Base-by-base conservation (phyloP, 805 yeast species). In the Torulaspora quercuum region DNA sequence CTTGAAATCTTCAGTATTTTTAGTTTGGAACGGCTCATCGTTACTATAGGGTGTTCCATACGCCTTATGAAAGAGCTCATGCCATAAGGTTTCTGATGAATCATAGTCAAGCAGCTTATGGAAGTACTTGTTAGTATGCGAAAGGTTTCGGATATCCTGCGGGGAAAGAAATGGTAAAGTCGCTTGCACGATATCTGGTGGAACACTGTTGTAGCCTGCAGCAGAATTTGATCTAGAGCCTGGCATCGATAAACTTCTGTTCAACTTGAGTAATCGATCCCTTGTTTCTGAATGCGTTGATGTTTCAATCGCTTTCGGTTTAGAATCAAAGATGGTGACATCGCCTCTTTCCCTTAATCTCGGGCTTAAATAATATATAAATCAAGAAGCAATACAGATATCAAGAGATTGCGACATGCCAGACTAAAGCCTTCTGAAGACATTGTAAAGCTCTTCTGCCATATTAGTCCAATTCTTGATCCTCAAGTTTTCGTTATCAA, bases 401-500 rank as follows among this genome's bases (percentile, higher is more conserved):
- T n/a, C n/a, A n/a, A n/a, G n/a, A n/a, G n/a, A n/a, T n/a, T n/a
- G n/a, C n/a, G n/a, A n/a, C n/a, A n/a, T n/a, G n/a, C n/a, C n/a
- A n/a, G n/a, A n/a, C n/a, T 46, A 58, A 24, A 72, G 52, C 36
- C 65, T 73, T 29, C 63, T 63, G 37, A 80, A 68, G 1, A 80
- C 73, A 31, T 70, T 76, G 15, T 69, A 60, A 39, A 84, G 61
- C 13, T 90, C 80, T 19, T 69, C 70, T 41, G 88, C 75, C 42
- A 90, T 73, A 41, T 82, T 85, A 52, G 80, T 77, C 52, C 89
- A 69, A 54, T 90, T 90, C 24, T 79, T 67, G 15, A 90, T 76
- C 38, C 97, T 67, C 30, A 90, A 59, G 45, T 92, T 74, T 62
- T 90, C 98, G 55, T 92, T 82, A 53, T 81, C 78, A 50, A 90